Evolutionary conservation across 2,329 filamentous ascomycete genomes (phyloP), one percentile per base, ranked within the genome.

Genomic region (Ilyonectria sp.): DNA sequence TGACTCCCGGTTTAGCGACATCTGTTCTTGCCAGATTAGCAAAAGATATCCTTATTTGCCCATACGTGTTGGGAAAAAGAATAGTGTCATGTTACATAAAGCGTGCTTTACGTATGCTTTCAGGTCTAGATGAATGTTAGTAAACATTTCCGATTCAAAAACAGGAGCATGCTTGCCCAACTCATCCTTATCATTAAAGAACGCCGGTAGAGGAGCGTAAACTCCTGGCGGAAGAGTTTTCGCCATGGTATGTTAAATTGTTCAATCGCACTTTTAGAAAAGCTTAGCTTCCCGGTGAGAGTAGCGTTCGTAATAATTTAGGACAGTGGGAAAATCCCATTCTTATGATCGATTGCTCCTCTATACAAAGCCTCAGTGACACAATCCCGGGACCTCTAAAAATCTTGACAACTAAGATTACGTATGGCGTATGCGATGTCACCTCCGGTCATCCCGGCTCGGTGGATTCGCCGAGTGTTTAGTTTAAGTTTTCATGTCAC

Each of bases 31-130:
- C 9, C 11, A 50, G 47, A 23, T 50, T 29, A 50, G 47, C 23
- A 50, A 50, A 29, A 29, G 4, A 50, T 11, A 23, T 29, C 26
- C 21, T 29, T 50, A 50, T 29, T 29, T 2, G 17, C 19, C 6
- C 26, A 53, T 53, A 35, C 23, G n/a, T 50, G 26, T 53, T 21
- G 15, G 29, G 29, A 53, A 53, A 35, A 29, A 53, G 26, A 53
- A 53, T 53, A 53, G 35, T 33, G 26, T 40, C 49, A 19, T 53
- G 49, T 52, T 52, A 53, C 49, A 53, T 53, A 53, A 19, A 53
- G 49, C 49, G 15, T 53, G 49, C 49, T 53, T 13, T 19, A 7
- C 15, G 49, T 53, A 53, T 15, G 49, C 49, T 33, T 53, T 35
- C 29, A 53, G 49, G 49, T 53, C 49, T 53, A 35, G 49, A 9